Evolutionary conservation across 257 asterid species (phyloP).

Genomic region (Solanum etuberosum): DNA sequence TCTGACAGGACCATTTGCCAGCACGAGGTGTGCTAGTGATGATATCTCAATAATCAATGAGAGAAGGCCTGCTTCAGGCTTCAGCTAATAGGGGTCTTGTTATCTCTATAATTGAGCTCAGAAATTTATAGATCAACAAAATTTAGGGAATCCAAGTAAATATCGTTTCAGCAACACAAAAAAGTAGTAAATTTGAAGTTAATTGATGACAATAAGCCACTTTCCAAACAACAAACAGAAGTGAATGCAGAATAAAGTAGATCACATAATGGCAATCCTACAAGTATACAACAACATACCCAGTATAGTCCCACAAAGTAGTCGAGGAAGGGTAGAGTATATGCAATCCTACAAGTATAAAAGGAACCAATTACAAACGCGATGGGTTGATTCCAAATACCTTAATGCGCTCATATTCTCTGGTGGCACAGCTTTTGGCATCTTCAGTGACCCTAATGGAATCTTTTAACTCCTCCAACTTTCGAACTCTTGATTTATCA

Average conservation of each 20-base stretch:
- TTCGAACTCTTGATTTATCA: conserved; percentile 65
- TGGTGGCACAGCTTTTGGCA: conserved; percentile 70
- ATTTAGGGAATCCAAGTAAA: neutral
- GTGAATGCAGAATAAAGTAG: neutral
- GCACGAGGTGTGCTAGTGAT: neutral
- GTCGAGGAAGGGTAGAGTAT: neutral
- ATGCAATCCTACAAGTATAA: neutral
- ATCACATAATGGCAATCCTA: neutral
- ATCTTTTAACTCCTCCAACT: conserved; percentile 63
- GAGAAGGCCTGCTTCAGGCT: neutral
- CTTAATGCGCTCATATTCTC: conserved; percentile 87
- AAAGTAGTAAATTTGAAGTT: neutral
- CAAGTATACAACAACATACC: neutral
- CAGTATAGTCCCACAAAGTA: neutral
- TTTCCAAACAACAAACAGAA: neutral
- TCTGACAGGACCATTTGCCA: neutral
- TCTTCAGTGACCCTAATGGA: conserved; percentile 81
- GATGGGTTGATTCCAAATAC: conserved; percentile 22
- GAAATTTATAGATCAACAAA: neutral
- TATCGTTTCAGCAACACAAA: neutral
- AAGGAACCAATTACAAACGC: neutral
- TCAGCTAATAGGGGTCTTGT: neutral
- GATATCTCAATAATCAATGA: neutral
- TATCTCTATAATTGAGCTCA: neutral
- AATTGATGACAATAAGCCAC: neutral